phyloP scores from a whole-genome alignment of 2,329 filamentous ascomycete species.

The Alternaria postmessia region DNA sequence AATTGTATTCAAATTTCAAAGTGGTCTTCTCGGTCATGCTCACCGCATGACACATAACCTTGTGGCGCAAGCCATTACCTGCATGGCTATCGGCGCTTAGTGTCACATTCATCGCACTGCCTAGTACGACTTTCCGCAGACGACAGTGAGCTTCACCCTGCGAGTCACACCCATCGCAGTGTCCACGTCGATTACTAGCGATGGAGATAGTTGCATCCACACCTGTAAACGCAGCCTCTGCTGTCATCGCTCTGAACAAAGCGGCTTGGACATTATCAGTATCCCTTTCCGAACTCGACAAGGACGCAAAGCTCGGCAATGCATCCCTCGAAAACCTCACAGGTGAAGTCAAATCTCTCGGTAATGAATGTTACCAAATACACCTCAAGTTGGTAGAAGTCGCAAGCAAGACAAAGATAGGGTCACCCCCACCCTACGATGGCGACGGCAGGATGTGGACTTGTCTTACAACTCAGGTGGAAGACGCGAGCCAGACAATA shows the following conservation, averaged over 20 bases:
- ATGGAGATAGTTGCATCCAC: conserved; percentile 14
- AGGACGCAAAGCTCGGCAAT: conserved; percentile 15
- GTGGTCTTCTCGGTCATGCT: not conserved
- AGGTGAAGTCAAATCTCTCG: conserved; percentile 27
- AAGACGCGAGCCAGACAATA: conserved; percentile 21
- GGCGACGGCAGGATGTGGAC: conserved; percentile 21
- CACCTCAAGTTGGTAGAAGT: conserved; percentile 27
- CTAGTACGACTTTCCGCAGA: not conserved
- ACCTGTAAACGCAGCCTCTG: conserved; percentile 15
- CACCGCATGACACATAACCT: not conserved
- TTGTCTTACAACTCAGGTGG: conserved; percentile 22
- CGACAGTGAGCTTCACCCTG: not conserved
- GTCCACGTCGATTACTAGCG: not conserved
- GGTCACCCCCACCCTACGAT: conserved; percentile 10
- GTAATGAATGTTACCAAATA: conserved; percentile 30
- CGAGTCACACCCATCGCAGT: not conserved
- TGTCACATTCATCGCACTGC: conserved; percentile 3
- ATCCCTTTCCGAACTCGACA: conserved; percentile 24
- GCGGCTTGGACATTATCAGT: conserved; percentile 26
- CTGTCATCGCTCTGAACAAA: conserved; percentile 26
- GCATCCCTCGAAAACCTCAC: conserved; percentile 17
- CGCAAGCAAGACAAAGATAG: conserved; percentile 7
- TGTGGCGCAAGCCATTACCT: conserved; percentile 5
- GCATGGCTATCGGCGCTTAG: not conserved
- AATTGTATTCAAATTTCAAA: not conserved